Base-by-base conservation (phyloP, 225 moss, liverwort and hornwort genomes). In the Neckera pumila region DNA sequence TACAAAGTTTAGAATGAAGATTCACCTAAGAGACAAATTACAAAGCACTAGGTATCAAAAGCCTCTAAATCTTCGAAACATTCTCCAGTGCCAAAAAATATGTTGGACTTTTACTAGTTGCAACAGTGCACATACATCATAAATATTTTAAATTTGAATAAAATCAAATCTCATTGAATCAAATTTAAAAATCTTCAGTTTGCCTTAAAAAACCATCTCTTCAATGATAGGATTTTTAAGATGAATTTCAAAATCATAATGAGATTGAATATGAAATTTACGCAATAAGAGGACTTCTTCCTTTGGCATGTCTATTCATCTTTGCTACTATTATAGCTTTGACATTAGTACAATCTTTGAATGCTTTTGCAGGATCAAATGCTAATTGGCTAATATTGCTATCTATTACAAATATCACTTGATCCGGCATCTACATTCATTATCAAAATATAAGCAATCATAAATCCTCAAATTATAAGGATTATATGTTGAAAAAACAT, bases 281-380 rank as follows among this genome's bases (percentile, higher is more conserved):
- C 93, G 92, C 92, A 79, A 94, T 95, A 82, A 96, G 90, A 76
- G 94, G 95, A 85, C 97, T 93, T 82, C 96, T 92, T 88, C 95
- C 94, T 88, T 92, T 96, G 6, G 96, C 95, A 92, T 97, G 94
- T 64, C 94, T 94, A 84, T 97, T 95, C 95, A 96, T 95, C 89
- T 97, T 96, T 16, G 95, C 96, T 38, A 96, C 88, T 83, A 97
- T 96, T 6, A 96, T 92, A 49, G 94, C 94, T 88, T 94, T 94
- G 6, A 95, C 94, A 72, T 91, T 92, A 74, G 91, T 92, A 89
- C 94, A 94, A 67, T 94, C 91, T 88, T 95, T 95, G 86, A 95
- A 97, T 72, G 95, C 95, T 91, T 94, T 91, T 9, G 94, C 93
- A n/a, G 94, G 95, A 83, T 96, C 94, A 93, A 96, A 96, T 51